phyloP scores from a whole-genome alignment of 192 early-diverging fungal species.

The Gigaspora rosea region DNA sequence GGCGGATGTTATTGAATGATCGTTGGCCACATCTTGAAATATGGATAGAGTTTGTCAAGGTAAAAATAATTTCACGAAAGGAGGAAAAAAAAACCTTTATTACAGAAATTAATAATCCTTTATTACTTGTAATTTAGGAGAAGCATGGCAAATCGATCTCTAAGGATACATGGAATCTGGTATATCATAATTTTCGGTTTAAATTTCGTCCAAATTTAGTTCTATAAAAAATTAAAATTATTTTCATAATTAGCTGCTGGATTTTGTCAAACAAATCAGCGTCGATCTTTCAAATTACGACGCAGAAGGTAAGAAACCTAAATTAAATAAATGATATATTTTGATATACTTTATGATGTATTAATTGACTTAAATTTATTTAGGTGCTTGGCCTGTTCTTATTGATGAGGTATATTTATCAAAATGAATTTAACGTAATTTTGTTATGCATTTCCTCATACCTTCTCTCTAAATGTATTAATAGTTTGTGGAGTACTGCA shows the following conservation, averaged over 20 bases:
- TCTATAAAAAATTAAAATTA: conserved; percentile 7
- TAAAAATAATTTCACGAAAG: conserved; percentile 20
- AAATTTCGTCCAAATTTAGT: not conserved
- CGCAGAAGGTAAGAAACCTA: conserved; percentile 59
- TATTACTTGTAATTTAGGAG: conserved; percentile 44
- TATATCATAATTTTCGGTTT: conserved; percentile 37
- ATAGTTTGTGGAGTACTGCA: conserved; percentile 7
- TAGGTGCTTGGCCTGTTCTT: conserved; percentile 81
- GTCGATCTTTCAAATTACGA: conserved; percentile 69
- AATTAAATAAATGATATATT: not conserved
- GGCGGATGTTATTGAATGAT: conserved; percentile 65
- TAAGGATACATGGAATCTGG: conserved; percentile 83
- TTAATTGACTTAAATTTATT: not conserved
- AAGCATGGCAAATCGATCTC: conserved; percentile 78
- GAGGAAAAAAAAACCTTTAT: not conserved
- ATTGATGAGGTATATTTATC: conserved; percentile 59
- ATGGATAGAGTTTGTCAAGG: conserved; percentile 70
- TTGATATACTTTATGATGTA: not conserved
- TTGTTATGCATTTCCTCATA: not conserved
- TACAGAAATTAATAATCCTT: not conserved
- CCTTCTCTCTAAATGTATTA: not conserved
- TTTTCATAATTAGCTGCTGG: conserved; percentile 59
- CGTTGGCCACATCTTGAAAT: conserved; percentile 65
- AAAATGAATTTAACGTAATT: not conserved
- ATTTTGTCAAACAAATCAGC: conserved; percentile 68